These are phyloP conservation scores for Bisporella sp. DNA, from an alignment of 2,329 filamentous ascomycete genomes.

Conservation along the genomic window DNA sequence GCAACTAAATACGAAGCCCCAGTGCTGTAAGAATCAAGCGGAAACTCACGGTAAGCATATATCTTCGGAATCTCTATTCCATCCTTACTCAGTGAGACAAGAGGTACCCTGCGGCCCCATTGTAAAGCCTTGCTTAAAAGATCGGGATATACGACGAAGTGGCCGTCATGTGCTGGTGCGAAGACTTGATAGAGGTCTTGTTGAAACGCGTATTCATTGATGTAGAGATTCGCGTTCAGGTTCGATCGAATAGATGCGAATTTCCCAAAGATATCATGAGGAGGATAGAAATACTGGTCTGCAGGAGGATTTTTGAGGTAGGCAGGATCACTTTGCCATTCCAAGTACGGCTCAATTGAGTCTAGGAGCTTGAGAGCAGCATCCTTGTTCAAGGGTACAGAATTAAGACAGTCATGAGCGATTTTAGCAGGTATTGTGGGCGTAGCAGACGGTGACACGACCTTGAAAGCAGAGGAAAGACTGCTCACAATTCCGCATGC, in stretches of 20 bases:
- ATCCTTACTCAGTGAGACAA: slow-evolving; percentile 56
- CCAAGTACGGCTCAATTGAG: slow-evolving; percentile 21
- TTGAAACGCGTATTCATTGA: slow-evolving; percentile 49
- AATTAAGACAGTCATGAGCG: slow-evolving; percentile 24
- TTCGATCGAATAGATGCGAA: slow-evolving; percentile 39
- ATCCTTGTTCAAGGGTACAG: slow-evolving; percentile 21
- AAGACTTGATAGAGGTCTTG: slow-evolving; percentile 45
- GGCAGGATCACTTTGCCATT: slow-evolving; percentile 24
- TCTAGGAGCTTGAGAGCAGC: slow-evolving; percentile 20
- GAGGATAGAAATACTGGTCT: slow-evolving; percentile 38
- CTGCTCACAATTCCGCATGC: slow-evolving; percentile 23
- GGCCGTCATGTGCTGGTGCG: slow-evolving; percentile 54
- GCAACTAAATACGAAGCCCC: no score
- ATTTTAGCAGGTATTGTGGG: slow-evolving; percentile 22
- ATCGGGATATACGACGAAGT: slow-evolving; percentile 51
- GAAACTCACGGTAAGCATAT: slow-evolving; percentile 40
- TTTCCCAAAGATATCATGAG: slow-evolving; percentile 39
- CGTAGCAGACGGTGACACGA: slow-evolving; percentile 11
- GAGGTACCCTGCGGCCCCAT: slow-evolving; percentile 38
- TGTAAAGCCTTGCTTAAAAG: slow-evolving; percentile 43
- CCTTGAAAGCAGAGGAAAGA: slow-evolving; percentile 2
- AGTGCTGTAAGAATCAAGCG: background rate
- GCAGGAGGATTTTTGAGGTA: slow-evolving; percentile 43
- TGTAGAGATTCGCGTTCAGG: slow-evolving; percentile 34
- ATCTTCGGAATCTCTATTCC: slow-evolving; percentile 51